phyloP scores from a whole-genome alignment of 2,329 filamentous ascomycete genomes.

The Cadophora luteo-olivacea region DNA sequence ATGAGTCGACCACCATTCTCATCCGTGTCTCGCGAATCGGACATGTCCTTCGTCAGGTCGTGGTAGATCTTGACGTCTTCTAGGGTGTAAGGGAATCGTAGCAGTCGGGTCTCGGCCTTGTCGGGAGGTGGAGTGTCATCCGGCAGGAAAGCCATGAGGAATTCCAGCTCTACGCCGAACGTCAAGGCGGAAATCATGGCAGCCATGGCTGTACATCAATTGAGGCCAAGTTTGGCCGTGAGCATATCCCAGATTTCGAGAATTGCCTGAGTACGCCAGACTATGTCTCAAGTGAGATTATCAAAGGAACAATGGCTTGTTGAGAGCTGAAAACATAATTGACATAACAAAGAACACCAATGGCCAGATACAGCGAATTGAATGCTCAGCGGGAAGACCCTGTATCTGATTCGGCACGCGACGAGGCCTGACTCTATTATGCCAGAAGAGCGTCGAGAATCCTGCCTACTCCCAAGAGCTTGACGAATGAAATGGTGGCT shows the following conservation, averaged over 20 bases:
- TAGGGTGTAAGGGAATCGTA: not conserved
- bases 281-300: not conserved
- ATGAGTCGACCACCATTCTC: not conserved
- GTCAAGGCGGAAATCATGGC: constrained; percentile 20
- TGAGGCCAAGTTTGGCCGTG: no score
- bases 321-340: not conserved
- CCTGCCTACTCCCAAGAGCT: no score
- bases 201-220: not conserved
- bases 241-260: no score
- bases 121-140: constrained; percentile 3
- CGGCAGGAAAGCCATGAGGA: constrained; percentile 7
- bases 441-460: no score
- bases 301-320: not conserved
- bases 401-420: no score
- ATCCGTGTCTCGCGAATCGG: not conserved
- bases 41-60: not conserved
- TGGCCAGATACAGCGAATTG: not conserved
- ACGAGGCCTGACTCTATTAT: no score
- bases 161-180: constrained; percentile 29
- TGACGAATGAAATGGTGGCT: no score
- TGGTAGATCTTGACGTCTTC: constrained; percentile 1
- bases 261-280: no score
- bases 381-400: no score
- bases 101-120: not conserved
- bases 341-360: not conserved